Conservation (phyloP, 2,329 filamentous ascomycete genomes). For the Biscogniauxia sp. region DNA sequence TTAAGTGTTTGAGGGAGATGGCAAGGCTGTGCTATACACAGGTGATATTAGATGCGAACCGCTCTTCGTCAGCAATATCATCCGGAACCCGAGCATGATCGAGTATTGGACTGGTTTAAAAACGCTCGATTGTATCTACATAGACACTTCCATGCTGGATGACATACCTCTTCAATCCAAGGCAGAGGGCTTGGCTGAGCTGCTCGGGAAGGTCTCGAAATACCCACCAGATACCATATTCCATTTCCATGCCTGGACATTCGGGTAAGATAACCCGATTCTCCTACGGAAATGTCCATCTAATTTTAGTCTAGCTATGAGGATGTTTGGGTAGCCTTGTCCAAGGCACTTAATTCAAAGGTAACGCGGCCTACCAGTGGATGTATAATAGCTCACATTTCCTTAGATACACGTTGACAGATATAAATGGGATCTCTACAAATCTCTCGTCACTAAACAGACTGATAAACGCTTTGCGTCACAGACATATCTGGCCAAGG, state of each 20-base stretch:
- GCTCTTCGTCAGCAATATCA: constrained; percentile 78
- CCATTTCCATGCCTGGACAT: constrained; percentile 86
- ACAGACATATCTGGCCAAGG: constrained; percentile 47
- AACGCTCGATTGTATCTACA: constrained; percentile 75
- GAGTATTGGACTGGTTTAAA: constrained; percentile 69
- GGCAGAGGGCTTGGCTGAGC: constrained; percentile 71
- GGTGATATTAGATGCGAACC: constrained; percentile 83
- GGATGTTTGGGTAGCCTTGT: constrained; percentile 83
- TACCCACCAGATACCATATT: constrained; percentile 77
- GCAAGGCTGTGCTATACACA: constrained; percentile 78
- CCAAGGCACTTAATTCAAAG: constrained; percentile 64
- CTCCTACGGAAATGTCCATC: background rate
- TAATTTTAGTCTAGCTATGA: constrained; percentile 59
- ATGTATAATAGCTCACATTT: background rate
- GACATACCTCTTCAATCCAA: constrained; percentile 56
- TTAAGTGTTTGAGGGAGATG: constrained; percentile 69
- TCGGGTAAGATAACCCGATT: constrained; percentile 48
- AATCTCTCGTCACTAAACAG: constrained; percentile 51
- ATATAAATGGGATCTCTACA: constrained; percentile 75
- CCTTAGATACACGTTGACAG: constrained; percentile 74
- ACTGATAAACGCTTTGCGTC: constrained; percentile 38
- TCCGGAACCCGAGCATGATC: constrained; percentile 68
- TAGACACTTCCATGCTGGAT: constrained; percentile 76
- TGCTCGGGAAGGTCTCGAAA: constrained; percentile 63
- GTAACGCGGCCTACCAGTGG: constrained; percentile 35